Evolutionary conservation across 345 rosid species (phyloP).

Genomic region (Trapa incisa): DNA sequence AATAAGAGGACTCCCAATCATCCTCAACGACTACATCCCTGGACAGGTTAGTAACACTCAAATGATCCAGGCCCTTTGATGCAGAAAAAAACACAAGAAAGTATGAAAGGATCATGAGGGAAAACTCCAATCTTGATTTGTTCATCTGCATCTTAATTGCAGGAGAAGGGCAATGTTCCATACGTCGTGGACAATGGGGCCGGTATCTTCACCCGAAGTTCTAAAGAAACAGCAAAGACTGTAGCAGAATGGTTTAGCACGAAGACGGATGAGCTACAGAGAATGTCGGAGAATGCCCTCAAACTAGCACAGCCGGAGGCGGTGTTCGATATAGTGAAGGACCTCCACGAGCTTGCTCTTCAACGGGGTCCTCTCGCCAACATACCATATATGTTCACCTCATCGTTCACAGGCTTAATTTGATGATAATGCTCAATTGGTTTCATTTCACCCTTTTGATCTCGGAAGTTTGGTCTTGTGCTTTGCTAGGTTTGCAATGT

Average conservation of each 20-base stretch:
- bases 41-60: slow-evolving; percentile 52
- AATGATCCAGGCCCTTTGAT: neutral
- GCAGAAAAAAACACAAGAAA: neutral
- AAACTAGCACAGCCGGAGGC: slow-evolving; percentile 88
- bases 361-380: slow-evolving; percentile 57
- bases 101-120: neutral
- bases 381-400: slow-evolving; percentile 51
- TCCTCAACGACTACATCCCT: slow-evolving; percentile 92
- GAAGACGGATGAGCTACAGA: slow-evolving; percentile 44
- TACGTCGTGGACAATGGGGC: slow-evolving; percentile 92
- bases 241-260: slow-evolving; percentile 86
- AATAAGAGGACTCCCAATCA: slow-evolving; percentile 79
- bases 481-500: slow-evolving; percentile 9
- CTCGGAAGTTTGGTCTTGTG: neutral
- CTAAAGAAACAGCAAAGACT: slow-evolving; percentile 75
- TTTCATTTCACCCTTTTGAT: neutral
- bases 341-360: slow-evolving; percentile 61
- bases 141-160: neutral
- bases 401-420: slow-evolving; percentile 64
- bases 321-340: slow-evolving; percentile 84
- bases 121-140: neutral
- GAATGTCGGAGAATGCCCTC: slow-evolving; percentile 54
- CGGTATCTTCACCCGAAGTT: slow-evolving; percentile 82
- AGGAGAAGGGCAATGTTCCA: slow-evolving; percentile 97
- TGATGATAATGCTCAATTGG: slow-evolving; percentile 1